Evolutionary conservation across 345 rosid species (phyloP), one percentile per base, ranked within the genome.

Genomic region (Sisymbrium irio): DNA sequence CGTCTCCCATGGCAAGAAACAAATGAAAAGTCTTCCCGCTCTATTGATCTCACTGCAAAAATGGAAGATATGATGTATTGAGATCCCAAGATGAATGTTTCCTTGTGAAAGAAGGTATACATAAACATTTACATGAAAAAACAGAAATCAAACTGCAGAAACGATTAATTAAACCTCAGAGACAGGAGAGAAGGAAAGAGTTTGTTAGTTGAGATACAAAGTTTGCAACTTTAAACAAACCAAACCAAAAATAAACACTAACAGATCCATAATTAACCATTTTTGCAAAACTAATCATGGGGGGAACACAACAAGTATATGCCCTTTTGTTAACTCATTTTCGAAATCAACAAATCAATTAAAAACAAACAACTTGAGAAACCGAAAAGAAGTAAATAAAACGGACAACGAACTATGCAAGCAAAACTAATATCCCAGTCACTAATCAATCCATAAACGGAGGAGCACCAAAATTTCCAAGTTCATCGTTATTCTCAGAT

Each of bases 31-130:
- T 40, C 76, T 67, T 72, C 77, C 79, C 66, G 74, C 61, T 79
- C 76, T 8, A 64, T 60, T 57, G 78, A 72, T 25, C 60, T 68
- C 78, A 73, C 78, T 78, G 83, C 86, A 79, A 81, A 41, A 30
- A 2, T 5, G 40, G 25, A 66, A 20, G 78, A 30, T 65, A 73
- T 77, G 65, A 73, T 77, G 65, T 61, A 65, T 56, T 47, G 33
- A 14, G 59, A 40, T 14, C 44, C 39, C 66, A 11, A 60, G 32
- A 75, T 40, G 56, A 62, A 61, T 53, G 33, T 62, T 69, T 39
- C 6, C 58, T 55, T 63, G 6, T 45, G 71, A 50, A 28, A 53
- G 4, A 35, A 69, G 50, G 64, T 70, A 59, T 76, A 62, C 57
- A 67, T 75, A 60, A 67, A 51, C 73, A 75, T 49, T 30, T 49